Evolutionary conservation across 441 rosid species (phyloP).

Genomic region (Kokia cookei): DNA sequence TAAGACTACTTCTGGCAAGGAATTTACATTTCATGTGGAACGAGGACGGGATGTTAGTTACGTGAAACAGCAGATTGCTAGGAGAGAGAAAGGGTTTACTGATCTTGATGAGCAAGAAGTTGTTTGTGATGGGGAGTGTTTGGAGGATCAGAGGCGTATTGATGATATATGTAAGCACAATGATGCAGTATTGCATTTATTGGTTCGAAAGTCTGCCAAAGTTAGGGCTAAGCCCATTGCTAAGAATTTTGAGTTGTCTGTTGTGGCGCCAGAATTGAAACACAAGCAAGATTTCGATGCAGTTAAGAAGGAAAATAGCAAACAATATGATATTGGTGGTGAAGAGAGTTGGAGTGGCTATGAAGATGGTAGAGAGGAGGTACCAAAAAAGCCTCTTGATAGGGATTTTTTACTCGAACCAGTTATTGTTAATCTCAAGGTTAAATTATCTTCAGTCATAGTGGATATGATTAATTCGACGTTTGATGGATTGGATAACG

Average conservation of each 20-base stretch:
- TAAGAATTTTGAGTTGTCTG: slow-evolving; percentile 61
- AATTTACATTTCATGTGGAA: slow-evolving; percentile 54
- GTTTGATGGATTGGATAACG: slow-evolving; percentile 44
- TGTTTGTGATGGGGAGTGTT: slow-evolving; percentile 59
- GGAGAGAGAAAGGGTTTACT: slow-evolving; percentile 37
- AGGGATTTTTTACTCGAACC: slow-evolving; percentile 45
- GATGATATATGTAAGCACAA: slow-evolving; percentile 47
- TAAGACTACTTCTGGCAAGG: slow-evolving; percentile 50
- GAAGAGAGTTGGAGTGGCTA: slow-evolving; percentile 15
- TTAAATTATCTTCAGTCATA: slow-evolving; percentile 33
- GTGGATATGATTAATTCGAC: slow-evolving; percentile 47
- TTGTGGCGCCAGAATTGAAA: slow-evolving; percentile 37
- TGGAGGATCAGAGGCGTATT: slow-evolving; percentile 66
- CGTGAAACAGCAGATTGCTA: slow-evolving; percentile 68
- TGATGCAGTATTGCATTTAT: slow-evolving; percentile 55
- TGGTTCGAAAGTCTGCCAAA: slow-evolving; percentile 58
- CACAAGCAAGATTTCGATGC: slow-evolving; percentile 13
- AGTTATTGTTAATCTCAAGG: slow-evolving; percentile 38
- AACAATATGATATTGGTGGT: slow-evolving; percentile 10
- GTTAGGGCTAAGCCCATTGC: slow-evolving; percentile 56
- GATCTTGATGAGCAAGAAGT: slow-evolving; percentile 59
- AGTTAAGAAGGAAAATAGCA: slow-evolving; percentile 11
- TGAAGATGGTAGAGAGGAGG: slow-evolving; percentile 20
- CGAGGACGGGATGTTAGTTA: slow-evolving; percentile 67
- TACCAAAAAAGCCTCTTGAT: slow-evolving; percentile 28